These are phyloP conservation scores for Irpex rosettiformis DNA, from an alignment of 1,284 basidiomycete genomes.

Conservation along the genomic window DNA sequence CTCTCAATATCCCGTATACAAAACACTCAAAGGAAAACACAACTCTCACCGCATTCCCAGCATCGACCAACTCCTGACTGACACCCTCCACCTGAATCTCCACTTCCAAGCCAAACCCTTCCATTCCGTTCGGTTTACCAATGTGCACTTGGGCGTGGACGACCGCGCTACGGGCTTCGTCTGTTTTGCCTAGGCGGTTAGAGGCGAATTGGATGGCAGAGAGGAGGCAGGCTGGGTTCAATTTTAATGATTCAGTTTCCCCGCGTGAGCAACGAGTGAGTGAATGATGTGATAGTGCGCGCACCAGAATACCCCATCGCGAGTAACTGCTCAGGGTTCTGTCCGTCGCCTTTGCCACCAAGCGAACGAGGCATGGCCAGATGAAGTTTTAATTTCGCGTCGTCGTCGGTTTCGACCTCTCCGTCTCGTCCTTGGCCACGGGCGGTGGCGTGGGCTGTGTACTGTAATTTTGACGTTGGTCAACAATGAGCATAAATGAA, in stretches of 20 bases:
- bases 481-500: background rate
- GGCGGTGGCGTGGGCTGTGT: constrained; percentile 35
- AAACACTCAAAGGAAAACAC: too few relatives aligned
- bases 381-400: constrained; percentile 31
- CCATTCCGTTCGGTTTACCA: constrained; percentile 49
- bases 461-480: too few relatives aligned
- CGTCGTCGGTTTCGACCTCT: constrained; percentile 33
- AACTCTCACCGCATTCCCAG: constrained; percentile 60
- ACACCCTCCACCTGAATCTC: constrained; percentile 69
- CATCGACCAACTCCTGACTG: constrained; percentile 58
- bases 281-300: background rate
- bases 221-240: constrained; percentile 56
- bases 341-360: constrained; percentile 38
- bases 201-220: constrained; percentile 64
- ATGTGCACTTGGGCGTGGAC: constrained; percentile 60
- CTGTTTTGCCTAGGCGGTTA: constrained; percentile 48
- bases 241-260: too few relatives aligned
- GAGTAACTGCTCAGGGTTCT: constrained; percentile 43
- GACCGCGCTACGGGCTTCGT: constrained; percentile 52
- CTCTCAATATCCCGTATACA: too few relatives aligned
- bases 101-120: constrained; percentile 63
- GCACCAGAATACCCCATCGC: constrained; percentile 38
- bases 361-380: constrained; percentile 35
- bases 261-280: background rate
- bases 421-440: constrained; percentile 38